Percentiles rank a stretch among this genome's conserved stretches.
These are phyloP conservation scores for Wickerhamomyces canadensis DNA, from an alignment of 805 yeast genomes.

Conservation along the genomic window DNA sequence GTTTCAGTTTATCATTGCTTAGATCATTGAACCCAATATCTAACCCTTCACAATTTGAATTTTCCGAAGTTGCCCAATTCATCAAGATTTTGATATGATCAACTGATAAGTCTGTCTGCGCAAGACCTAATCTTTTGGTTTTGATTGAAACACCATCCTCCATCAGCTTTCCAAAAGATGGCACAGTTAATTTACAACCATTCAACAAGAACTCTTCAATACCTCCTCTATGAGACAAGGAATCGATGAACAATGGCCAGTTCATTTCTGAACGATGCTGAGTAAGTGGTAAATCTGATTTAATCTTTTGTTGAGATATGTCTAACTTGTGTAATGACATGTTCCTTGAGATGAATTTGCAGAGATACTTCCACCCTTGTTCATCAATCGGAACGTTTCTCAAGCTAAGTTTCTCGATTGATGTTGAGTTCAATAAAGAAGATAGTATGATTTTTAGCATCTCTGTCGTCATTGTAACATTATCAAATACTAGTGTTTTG, in stretches of 20 bases:
- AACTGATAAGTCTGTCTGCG: conserved; percentile 58
- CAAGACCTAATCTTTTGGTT: conserved; percentile 67
- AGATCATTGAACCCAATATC: conserved; percentile 84
- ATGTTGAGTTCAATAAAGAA: conserved; percentile 60
- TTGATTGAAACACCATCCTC: conserved; percentile 46
- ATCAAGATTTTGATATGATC: conserved; percentile 54
- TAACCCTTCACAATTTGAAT: conserved; percentile 51
- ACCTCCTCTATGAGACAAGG: conserved; percentile 64
- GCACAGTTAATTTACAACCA: conserved; percentile 65
- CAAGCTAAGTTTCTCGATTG: conserved; percentile 66
- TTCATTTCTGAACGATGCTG: conserved; percentile 70
- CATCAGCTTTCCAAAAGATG: conserved; percentile 49
- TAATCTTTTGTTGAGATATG: conserved; percentile 55
- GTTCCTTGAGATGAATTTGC: conserved; percentile 68
- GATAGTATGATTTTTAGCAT: conserved; percentile 73
- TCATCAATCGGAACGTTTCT: conserved; percentile 70
- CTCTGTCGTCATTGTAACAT: conserved; percentile 64
- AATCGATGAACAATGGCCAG: conserved; percentile 73
- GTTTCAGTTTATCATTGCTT: conserved; percentile 25
- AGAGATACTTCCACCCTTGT: conserved; percentile 73
- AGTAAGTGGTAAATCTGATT: conserved; percentile 26
- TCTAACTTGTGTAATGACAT: conserved; percentile 55
- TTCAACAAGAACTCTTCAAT: conserved; percentile 75
- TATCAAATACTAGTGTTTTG: conserved; percentile 70
- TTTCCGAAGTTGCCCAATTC: conserved; percentile 47